phyloP scores from a whole-genome alignment of 2,329 filamentous ascomycete genomes.

The Verticillium alfalfae region DNA sequence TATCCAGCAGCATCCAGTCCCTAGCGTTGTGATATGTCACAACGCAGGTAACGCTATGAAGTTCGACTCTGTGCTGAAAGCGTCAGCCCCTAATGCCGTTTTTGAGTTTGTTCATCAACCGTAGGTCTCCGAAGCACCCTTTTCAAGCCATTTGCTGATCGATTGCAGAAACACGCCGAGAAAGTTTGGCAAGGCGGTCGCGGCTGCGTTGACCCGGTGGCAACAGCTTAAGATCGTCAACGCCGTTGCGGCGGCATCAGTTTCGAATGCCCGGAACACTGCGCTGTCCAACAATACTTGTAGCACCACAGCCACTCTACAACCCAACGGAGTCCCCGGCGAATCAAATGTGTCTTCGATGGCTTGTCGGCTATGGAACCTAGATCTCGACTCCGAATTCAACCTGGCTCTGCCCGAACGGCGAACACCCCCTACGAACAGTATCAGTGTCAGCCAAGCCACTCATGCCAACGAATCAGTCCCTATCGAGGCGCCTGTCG shows the following conservation, averaged over 20 bases:
- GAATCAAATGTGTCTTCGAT: not conserved
- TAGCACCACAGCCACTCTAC: not conserved
- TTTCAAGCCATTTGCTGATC: not conserved
- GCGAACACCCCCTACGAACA: not conserved
- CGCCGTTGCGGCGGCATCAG: not conserved
- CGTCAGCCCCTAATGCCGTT: conserved; percentile 3
- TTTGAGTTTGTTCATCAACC: conserved; percentile 16
- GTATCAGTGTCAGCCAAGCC: too few species aligned
- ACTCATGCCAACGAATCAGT: too few species aligned
- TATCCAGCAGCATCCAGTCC: conserved; percentile 10
- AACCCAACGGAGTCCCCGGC: not conserved
- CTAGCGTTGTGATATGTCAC: conserved; percentile 12
- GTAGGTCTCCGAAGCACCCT: conserved; percentile 4
- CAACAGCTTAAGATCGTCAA: conserved; percentile 4
- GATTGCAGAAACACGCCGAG: conserved; percentile 9
- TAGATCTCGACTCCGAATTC: not conserved
- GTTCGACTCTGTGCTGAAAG: conserved; percentile 5
- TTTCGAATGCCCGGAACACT: not conserved
- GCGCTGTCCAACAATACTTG: not conserved
- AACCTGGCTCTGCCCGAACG: not conserved
- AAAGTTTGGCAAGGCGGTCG: conserved; percentile 13
- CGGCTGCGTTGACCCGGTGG: conserved; percentile 9
- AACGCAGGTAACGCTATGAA: conserved; percentile 12
- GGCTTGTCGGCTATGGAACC: not conserved
- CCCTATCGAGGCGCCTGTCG: too few species aligned